Evolutionary conservation across 257 asterid species (phyloP), one percentile per base, ranked within the genome.

Genomic region (Fraxinus quadrangulata): DNA sequence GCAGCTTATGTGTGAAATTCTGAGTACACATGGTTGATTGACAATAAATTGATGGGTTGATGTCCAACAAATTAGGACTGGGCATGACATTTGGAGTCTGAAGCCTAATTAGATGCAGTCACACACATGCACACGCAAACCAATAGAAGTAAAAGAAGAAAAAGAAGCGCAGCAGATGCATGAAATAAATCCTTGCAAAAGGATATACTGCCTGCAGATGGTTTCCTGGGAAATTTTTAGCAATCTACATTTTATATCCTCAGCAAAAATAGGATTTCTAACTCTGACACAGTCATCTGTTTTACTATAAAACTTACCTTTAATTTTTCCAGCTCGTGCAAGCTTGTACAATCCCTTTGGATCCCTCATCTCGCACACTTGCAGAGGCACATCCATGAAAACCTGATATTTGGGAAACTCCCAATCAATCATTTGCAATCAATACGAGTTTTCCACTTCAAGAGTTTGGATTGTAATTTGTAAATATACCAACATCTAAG

Each of bases 321-420:
- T 93, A 63, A 96, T 94, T 85, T 92, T 91, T 78, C 99, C 97
- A 69, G 96, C 95, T 77, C 99, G 90, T 51, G 98, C 97, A 56
- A 96, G 97, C 86, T 96, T 94, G 91, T 96, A 96, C 80, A 96
- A 72, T 77, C 99, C 99, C 89, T 96, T 96, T 45, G 99, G 92
- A 88, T 96, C 99, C 88, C 99, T 93, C 61, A 90, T 74, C 88
- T 96, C 98, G 39, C 99, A 96, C 73, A 96, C 86, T 79, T 87
- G 81, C 37, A 96, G 85, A 82, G 99, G 97, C 72, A 92, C 98
- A 74, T 96, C 94, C 97, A 96, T 88, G 80, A 88, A 92, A 30
- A 96, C 98, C 99, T 96, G 86, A 87, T 54, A 70, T 33, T 73
- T 77, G 24, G 74, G 49, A 19, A 77, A 78, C 63, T 31, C 3